A percentile compares a stretch with the other conserved stretches of the same genome.
Conservation (phyloP, 2,329 filamentous ascomycete species). For the Clarireedia homoeocarpa region DNA sequence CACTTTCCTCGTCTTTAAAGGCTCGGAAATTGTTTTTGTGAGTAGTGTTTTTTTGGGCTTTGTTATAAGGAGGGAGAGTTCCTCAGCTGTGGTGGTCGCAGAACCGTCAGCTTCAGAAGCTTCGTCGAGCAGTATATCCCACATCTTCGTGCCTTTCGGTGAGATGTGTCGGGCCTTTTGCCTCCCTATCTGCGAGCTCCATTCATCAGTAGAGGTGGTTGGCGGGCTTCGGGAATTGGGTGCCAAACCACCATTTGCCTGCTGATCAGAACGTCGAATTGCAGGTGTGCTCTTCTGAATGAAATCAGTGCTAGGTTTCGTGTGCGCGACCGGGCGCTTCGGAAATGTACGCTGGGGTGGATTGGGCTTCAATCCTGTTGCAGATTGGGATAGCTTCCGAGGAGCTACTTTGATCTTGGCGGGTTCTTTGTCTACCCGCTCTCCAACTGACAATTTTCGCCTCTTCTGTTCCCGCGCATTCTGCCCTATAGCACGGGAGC, state of each 20-base stretch:
- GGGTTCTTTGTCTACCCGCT: conserved; percentile 1
- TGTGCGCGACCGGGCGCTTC: not conserved
- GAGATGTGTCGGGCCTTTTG: conserved; percentile 9
- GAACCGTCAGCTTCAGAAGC: not conserved
- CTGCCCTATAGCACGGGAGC: not conserved
- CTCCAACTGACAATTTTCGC: conserved; percentile 21
- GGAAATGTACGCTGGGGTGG: not conserved
- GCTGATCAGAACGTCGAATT: not conserved
- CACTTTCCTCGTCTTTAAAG: conserved; percentile 15
- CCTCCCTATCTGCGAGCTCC: not conserved
- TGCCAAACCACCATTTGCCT: not conserved
- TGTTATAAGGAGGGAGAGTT: not conserved
- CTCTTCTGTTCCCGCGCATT: conserved; percentile 20
- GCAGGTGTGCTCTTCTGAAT: not conserved
- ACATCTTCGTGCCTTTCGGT: conserved; percentile 23
- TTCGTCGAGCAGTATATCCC: conserved; percentile 10
- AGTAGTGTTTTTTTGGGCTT: not conserved
- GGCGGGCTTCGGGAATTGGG: not conserved
- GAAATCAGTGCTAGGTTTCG: not conserved
- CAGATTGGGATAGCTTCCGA: not conserved
- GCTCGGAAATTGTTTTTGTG: conserved; percentile 8
- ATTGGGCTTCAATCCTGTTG: not conserved
- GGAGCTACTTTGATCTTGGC: not conserved
- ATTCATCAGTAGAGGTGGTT: not conserved
- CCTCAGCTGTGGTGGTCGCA: not conserved